Evolutionary conservation across 805 yeast genomes (phyloP).

Genomic region (Starmerella apicola): DNA sequence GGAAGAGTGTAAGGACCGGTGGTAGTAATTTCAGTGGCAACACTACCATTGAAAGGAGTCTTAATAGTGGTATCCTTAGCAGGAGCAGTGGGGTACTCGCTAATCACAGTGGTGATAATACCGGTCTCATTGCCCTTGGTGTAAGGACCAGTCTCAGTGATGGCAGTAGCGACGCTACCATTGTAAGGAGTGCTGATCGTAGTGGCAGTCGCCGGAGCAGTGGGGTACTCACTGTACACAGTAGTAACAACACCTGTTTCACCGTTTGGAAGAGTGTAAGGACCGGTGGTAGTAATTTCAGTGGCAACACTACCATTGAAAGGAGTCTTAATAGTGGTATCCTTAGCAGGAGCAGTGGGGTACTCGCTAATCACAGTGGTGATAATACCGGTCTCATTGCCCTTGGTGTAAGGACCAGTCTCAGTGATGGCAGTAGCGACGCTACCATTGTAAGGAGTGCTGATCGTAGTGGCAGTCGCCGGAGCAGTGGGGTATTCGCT

Average conservation of each 20-base stretch:
- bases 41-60: no score
- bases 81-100: constrained; percentile 4
- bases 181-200: constrained; percentile 1
- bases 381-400: constrained; percentile 1
- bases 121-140: not conserved
- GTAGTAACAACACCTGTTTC: not conserved
- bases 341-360: constrained; percentile 5
- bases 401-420: constrained; percentile 3
- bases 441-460: constrained; percentile 2
- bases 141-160: not conserved
- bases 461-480: not conserved
- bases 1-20: no score
- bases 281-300: not conserved
- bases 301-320: not conserved
- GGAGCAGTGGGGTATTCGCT: not conserved
- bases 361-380: constrained; percentile 1
- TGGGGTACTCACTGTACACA: not conserved
- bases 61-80: not conserved
- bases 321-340: not conserved
- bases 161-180: not conserved
- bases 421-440: not conserved
- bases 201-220: not conserved
- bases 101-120: constrained; percentile 2
- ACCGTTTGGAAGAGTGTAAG: not conserved
- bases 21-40: no score